Percentiles rank a stretch among this genome's conserved stretches.
Evolutionary conservation across 2,329 filamentous ascomycete species (phyloP).

Genomic region (Bipolaris cookei): DNA sequence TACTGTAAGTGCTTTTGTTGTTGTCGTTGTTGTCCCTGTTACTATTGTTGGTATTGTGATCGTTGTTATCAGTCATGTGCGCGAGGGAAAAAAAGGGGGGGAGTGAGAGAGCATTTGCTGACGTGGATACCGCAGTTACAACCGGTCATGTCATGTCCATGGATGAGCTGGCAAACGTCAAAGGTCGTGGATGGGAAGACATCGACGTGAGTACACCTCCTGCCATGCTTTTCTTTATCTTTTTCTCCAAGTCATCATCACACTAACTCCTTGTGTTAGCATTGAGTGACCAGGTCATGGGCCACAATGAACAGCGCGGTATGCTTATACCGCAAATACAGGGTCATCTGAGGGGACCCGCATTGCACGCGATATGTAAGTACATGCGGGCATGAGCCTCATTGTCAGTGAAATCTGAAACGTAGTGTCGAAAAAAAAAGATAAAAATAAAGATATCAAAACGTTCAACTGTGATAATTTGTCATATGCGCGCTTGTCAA

Average conservation of each 20-base stretch:
- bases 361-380: neutral
- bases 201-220: slow-evolving; percentile 54
- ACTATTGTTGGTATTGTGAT: neutral
- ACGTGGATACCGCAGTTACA: slow-evolving; percentile 63
- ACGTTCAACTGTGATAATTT: too few species aligned
- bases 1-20: slow-evolving; percentile 64
- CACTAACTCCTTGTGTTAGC: slow-evolving; percentile 40
- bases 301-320: neutral
- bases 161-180: slow-evolving; percentile 82
- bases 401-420: too few species aligned
- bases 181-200: slow-evolving; percentile 90
- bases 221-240: slow-evolving; percentile 8
- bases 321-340: neutral
- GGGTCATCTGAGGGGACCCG: slow-evolving; percentile 24
- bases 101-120: slow-evolving; percentile 18
- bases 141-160: slow-evolving; percentile 87
- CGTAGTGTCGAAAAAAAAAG: too few species aligned
- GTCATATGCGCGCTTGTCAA: too few species aligned
- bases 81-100: too few species aligned
- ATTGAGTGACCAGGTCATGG: slow-evolving; percentile 30
- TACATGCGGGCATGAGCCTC: too few species aligned
- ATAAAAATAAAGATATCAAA: too few species aligned
- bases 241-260: slow-evolving; percentile 3
- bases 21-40: neutral
- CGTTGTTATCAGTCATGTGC: neutral